Conservation (phyloP, 352 stramenopile species). For the Pythium aristosporum region DNA sequence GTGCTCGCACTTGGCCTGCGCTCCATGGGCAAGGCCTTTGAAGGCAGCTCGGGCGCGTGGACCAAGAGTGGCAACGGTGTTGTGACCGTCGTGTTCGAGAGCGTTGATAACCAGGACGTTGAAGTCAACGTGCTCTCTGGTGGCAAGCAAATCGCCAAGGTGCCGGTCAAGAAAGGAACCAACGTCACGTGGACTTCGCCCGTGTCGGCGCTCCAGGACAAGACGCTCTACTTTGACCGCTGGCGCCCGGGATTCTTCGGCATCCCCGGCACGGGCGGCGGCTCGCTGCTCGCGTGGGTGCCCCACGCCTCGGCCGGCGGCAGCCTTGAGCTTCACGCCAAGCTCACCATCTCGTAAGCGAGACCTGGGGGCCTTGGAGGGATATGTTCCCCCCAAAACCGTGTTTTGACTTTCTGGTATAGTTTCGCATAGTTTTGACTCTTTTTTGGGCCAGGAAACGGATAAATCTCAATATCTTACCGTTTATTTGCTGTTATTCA, state of each 20-base stretch:
- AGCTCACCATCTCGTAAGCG: conserved; percentile 34
- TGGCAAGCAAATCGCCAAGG: conserved; percentile 41
- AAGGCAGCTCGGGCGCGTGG: conserved; percentile 41
- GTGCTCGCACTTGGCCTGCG: conserved; percentile 42
- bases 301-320: conserved; percentile 39
- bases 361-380: neutral
- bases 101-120: conserved; percentile 47
- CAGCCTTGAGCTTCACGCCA: conserved; percentile 45
- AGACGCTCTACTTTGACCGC: conserved; percentile 77
- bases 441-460: no score
- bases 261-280: conserved; percentile 53
- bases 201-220: conserved; percentile 38
- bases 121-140: conserved; percentile 55
- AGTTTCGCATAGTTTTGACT: neutral
- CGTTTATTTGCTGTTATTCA: no score
- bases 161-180: conserved; percentile 37
- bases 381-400: neutral
- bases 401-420: neutral
- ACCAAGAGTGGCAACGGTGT: conserved; percentile 40
- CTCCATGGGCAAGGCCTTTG: conserved; percentile 44
- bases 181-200: conserved; percentile 42
- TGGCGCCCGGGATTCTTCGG: conserved; percentile 64
- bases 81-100: conserved; percentile 44
- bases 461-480: no score
- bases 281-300: conserved; percentile 63